Evolutionary conservation across 2,329 filamentous ascomycete species (phyloP), one percentile per base, ranked within the genome.

Genomic region (Clonostachys sp.): DNA sequence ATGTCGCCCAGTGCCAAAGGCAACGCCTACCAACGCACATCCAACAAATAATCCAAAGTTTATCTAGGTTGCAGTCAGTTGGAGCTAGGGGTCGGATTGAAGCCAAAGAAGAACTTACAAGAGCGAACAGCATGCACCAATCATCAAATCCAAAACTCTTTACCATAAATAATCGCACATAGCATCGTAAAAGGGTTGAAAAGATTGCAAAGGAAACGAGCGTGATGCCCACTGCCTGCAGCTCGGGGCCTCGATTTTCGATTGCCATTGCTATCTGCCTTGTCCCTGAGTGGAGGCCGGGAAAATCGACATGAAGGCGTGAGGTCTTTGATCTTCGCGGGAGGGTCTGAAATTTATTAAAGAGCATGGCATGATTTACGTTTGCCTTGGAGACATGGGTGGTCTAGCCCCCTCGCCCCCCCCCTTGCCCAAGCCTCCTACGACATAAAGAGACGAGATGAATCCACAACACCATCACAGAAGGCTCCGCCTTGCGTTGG

Each of bases 1-100:
- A 50, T 71, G 67, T 4, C 63, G 59, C 5, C 71, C 70, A 1
- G 70, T 74, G 16, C 71, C 71, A 51, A 70, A 60, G 12, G 61
- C 49, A 20, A 73, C 56, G 17, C 71, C 70, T 1, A 58, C 36
- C 4, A 67, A 57, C 1, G 66, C 61, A 39, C 55, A 63, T 30
- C 24, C 24, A 30, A 30, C 24, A 30, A 30, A 30, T 10, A 30
- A 10, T 9, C 24, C 24, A 10, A 71, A 73, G n/a, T 57, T 62
- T 8, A 53, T 50, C 65, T 69, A 17, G 1, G 9, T 10, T 12
- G 3, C 20, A 12, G 14, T 10, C 10, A 14, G 16, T 47, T 33
- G 38, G 45, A 17, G 3, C 24, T 16, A 2, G 39, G 20, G 7
- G 16, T 17, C 5, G 8, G 16, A 17, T 6, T 14, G 1, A 24